These are phyloP conservation scores for Sporothrix globosa DNA, from an alignment of 2,329 filamentous ascomycete species.

Conservation along the genomic window DNA sequence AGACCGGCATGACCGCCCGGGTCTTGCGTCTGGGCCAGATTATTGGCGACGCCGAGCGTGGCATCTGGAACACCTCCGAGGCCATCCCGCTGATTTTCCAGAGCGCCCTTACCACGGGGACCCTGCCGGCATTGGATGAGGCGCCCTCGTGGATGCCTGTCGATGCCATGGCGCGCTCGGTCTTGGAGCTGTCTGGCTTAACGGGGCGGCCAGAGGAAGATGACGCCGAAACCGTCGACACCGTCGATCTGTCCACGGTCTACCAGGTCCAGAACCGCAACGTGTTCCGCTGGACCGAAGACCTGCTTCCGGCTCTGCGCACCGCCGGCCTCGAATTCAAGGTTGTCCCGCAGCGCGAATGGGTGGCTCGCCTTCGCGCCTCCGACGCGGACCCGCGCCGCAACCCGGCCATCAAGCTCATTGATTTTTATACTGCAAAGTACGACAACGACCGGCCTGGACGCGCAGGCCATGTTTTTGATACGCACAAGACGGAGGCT, in stretches of 20 bases:
- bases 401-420: constrained; percentile 57
- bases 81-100: constrained; percentile 58
- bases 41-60: constrained; percentile 51
- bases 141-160: constrained; percentile 52
- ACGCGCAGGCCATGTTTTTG: constrained; percentile 46
- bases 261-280: constrained; percentile 54
- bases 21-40: constrained; percentile 57
- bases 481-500: constrained; percentile 43
- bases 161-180: constrained; percentile 48
- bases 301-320: constrained; percentile 50
- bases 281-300: constrained; percentile 50
- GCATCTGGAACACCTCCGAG: constrained; percentile 56
- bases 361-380: constrained; percentile 49
- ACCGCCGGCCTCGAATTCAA: constrained; percentile 51
- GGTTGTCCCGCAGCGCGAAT: constrained; percentile 49
- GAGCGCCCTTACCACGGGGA: constrained; percentile 49
- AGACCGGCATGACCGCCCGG: constrained; percentile 36
- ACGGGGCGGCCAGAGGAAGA: neutral
- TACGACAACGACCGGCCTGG: constrained; percentile 49
- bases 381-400: constrained; percentile 45
- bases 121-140: constrained; percentile 52
- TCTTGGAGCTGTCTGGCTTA: constrained; percentile 42
- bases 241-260: constrained; percentile 37
- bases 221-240: constrained; percentile 37
- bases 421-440: constrained; percentile 56